phyloP scores from a whole-genome alignment of 1,139 yeast genomes.

The Saccharomyces hybrid region DNA sequence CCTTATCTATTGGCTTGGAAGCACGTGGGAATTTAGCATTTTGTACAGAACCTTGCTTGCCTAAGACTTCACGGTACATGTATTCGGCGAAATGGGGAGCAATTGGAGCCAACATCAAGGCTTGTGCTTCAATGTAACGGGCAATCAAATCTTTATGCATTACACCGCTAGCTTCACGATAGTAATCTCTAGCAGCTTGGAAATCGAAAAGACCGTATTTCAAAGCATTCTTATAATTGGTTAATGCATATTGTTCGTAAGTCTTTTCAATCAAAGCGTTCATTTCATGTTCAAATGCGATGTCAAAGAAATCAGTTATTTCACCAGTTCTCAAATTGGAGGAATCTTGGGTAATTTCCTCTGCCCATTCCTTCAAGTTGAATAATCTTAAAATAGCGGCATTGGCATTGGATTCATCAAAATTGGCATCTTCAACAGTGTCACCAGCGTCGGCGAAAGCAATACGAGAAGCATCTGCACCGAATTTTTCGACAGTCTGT shows the following conservation, averaged over 20 bases:
- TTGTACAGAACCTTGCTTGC: slow-evolving; percentile 57
- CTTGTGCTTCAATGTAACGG: slow-evolving; percentile 80
- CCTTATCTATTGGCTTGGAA: slow-evolving; percentile 53
- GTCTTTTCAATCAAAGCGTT: slow-evolving; percentile 71
- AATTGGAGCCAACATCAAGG: slow-evolving; percentile 77
- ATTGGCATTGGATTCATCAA: slow-evolving; percentile 93
- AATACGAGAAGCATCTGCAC: slow-evolving; percentile 96
- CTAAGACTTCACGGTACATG: slow-evolving; percentile 75
- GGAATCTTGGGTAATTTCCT: slow-evolving; percentile 48
- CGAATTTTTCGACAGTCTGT: slow-evolving; percentile 79
- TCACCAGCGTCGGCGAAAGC: slow-evolving; percentile 99
- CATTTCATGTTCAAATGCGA: slow-evolving; percentile 91
- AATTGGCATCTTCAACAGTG: slow-evolving; percentile 93
- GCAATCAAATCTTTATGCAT: slow-evolving; percentile 82
- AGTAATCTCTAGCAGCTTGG: slow-evolving; percentile 92
- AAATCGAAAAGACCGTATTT: slow-evolving; percentile 88
- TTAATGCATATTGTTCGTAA: slow-evolving; percentile 56
- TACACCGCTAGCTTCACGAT: slow-evolving; percentile 66
- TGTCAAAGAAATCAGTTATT: slow-evolving; percentile 63
- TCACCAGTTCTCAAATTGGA: slow-evolving; percentile 63
- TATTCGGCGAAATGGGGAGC: slow-evolving; percentile 96
- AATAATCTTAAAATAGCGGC: slow-evolving; percentile 93
- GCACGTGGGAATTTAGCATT: slow-evolving; percentile 73
- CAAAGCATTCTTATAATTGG: slow-evolving; percentile 83
- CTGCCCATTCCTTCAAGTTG: slow-evolving; percentile 94